Conservation (phyloP, 768 basidiomycete genomes). For the Mrakia hoshinonis region DNA sequence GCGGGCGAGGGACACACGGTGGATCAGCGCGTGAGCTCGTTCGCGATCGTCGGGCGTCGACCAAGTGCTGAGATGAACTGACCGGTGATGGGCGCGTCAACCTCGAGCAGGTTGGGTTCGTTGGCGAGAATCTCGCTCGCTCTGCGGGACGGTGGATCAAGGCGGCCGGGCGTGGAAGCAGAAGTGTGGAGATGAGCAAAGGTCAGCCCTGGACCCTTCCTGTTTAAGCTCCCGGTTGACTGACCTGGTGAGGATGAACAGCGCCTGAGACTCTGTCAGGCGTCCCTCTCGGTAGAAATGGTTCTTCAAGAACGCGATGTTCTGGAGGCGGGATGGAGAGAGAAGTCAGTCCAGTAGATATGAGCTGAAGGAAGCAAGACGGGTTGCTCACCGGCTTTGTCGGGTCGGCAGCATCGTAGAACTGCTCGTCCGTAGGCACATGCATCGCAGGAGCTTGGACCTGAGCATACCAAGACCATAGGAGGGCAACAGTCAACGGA, state of each 20-base stretch:
- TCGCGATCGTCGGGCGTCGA: too few relatives aligned
- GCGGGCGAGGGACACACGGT: not conserved
- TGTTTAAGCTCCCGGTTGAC: not conserved
- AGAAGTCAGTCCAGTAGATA: too few relatives aligned
- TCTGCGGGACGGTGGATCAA: not conserved
- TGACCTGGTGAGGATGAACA: slow-evolving; percentile 22
- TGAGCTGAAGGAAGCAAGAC: too few relatives aligned
- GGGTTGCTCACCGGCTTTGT: slow-evolving; percentile 19
- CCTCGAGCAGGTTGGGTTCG: slow-evolving; percentile 28
- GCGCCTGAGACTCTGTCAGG: slow-evolving; percentile 26
- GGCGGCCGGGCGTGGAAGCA: too few relatives aligned
- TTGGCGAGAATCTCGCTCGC: slow-evolving; percentile 20
- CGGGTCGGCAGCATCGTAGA: slow-evolving; percentile 27
- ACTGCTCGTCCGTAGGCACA: slow-evolving; percentile 26
- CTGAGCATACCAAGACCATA: not conserved
- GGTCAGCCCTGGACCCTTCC: not conserved
- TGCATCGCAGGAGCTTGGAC: slow-evolving; percentile 28
- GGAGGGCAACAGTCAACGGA: not conserved
- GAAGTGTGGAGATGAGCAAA: not conserved
- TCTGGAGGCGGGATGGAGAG: too few relatives aligned
- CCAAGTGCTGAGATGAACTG: not conserved
- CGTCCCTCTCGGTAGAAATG: slow-evolving; percentile 29
- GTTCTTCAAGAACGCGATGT: slow-evolving; percentile 30
- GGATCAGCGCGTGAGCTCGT: not conserved
- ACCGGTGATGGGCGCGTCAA: slow-evolving; percentile 29